Base-by-base conservation (phyloP, 257 asterid species). In the Primulina eburnea region DNA sequence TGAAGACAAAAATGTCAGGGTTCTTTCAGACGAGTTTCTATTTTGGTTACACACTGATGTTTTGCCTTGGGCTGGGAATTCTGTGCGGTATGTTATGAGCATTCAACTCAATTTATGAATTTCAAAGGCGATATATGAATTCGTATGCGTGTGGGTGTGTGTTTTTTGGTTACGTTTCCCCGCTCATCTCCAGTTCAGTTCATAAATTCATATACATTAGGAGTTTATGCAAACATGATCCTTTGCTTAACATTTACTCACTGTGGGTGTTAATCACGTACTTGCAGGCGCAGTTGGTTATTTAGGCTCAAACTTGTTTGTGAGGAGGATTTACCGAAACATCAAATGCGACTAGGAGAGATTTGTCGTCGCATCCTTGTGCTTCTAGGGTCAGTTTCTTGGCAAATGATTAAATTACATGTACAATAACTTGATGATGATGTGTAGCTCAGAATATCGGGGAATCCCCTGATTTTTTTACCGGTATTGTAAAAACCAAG, bases 1-100 rank as follows among this genome's bases (percentile, higher is more conserved):
- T 84, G 70, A 86, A 86, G 83, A 86, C 92, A n/a, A 84, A 82
- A 85, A 86, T 86, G 89, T 78, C 89, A 4, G 92, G 92, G 65
- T 82, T 86, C 83, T 86, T 86, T 77, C 92, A 86, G 74, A 84
- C 86, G 64, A 84, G 89, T 82, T 86, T 86, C 76, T 86, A 86
- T 70, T 86, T 86, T 43, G 92, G 92, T 65, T 86, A 86, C 76
- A 84, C 92, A 2, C 63, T 81, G 69, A 81, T 85, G 88, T 85
- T 85, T 60, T 83, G 84, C 66, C 83, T 86, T 58, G 91, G 91
- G 67, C 60, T 86, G 65, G 88, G 91, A 80, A 83, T 83, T 72
- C 85, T 86, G 43, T 86, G 91, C 30, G 88, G 91, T 86, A 43
- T 11, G 55, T 43, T 43, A 1, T 43, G 70, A 81, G 82, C 71